Evolutionary conservation across 495 filamentous ascomycete species (phyloP), one percentile per base, ranked within the genome.

Genomic region (Penicillium malachiteum): DNA sequence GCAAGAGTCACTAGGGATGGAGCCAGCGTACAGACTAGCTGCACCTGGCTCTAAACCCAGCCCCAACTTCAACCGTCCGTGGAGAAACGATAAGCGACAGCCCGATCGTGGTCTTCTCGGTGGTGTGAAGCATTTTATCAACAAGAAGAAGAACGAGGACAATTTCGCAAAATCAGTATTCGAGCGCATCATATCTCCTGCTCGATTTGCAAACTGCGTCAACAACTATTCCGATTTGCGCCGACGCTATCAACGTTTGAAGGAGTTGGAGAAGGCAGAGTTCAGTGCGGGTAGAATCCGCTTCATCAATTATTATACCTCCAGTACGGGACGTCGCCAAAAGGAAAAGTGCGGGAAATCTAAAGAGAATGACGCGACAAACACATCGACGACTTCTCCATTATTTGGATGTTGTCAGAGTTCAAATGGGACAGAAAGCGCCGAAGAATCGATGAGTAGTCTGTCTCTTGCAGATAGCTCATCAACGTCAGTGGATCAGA

Each of bases 291-390:
- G 60, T 51, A 75, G 82, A 49, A 79, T 93, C 10, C 79, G 91
- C 3, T 96, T 96, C 63, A 76, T 90, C 39, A 96, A 97, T 63
- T 97, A 96, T 67, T 96, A 94, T 63, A 96, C 93, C 8, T 79
- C 88, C 26, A 92, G 89, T 51, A 88, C 87, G 5, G 92, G 91
- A 13, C 58, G 50, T 11, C 50, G 8, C 17, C 55, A 51, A 34
- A 7, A 17, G 37, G 44, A 38, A 13, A 32, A 21, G 10, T n/a
- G 7, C 34, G 13, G 30, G 11, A 13, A 17, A 3, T 26, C 12
- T 11, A 5, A 18, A 4, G 43, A 46, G 11, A 46, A 46, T 26
- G 43, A 21, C 14, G 18, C 5, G 16, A 13, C 5, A 12, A 30
- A 46, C 3, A 30, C 43, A 43, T 1, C 9, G 8, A 8, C 40